phyloP scores from a whole-genome alignment of 306 rosid species.

The Trifolium subterraneum region DNA sequence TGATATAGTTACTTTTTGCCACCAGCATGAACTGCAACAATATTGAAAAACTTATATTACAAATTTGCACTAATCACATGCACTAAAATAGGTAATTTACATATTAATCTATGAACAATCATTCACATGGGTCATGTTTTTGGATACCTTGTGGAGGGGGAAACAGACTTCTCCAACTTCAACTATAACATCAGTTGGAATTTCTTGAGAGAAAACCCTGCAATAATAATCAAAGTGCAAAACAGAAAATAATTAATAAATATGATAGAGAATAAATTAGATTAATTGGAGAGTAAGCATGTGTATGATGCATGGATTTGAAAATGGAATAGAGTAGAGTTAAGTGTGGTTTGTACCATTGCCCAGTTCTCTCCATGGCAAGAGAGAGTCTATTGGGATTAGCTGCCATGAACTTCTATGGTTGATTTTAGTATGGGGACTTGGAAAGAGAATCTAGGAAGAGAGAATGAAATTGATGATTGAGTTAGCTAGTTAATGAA shows the following conservation, averaged over 20 bases:
- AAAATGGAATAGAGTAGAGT: conserved; percentile 7
- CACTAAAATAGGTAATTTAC: conserved; percentile 7
- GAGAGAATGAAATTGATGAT: conserved; percentile 28
- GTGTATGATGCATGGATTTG: conserved; percentile 26
- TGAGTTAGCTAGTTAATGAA: conserved; percentile 20
- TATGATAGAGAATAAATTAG: not conserved
- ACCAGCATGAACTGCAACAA: conserved; percentile 77
- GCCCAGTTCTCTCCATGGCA: conserved; percentile 93
- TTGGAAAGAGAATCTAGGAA: conserved; percentile 33
- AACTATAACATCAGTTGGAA: conserved; percentile 78
- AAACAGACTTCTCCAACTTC: conserved; percentile 74
- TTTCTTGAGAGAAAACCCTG: conserved; percentile 86
- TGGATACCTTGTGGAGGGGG: conserved; percentile 74
- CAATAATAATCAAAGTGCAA: not conserved
- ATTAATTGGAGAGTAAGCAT: conserved; percentile 12
- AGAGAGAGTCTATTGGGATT: conserved; percentile 56
- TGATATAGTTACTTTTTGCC: conserved; percentile 82
- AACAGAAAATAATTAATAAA: not conserved
- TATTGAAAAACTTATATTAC: not conserved
- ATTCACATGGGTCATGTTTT: not conserved
- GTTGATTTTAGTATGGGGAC: conserved; percentile 13
- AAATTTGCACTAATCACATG: not conserved
- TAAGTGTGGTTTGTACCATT: conserved; percentile 57
- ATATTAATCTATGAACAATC: not conserved
- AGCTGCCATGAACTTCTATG: conserved; percentile 54